These are phyloP conservation scores for Candolleomyces aberdarensis DNA, from an alignment of 768 basidiomycete genomes.

Conservation along the genomic window DNA sequence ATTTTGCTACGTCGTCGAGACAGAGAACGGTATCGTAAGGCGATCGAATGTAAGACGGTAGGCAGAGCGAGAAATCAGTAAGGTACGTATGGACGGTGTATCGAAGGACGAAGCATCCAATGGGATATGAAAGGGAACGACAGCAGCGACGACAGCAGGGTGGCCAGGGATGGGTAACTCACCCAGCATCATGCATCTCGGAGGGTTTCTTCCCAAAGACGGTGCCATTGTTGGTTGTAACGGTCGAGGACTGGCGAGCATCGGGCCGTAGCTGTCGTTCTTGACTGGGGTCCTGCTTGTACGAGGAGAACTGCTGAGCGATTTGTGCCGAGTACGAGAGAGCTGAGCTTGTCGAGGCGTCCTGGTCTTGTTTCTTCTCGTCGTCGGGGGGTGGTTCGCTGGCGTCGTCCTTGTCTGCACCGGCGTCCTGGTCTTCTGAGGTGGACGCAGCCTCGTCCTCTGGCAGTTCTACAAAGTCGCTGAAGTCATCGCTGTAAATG, in stretches of 20 bases:
- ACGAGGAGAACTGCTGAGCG: slow-evolving; percentile 61
- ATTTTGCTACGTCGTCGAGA: slow-evolving; percentile 60
- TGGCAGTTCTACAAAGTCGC: slow-evolving; percentile 30
- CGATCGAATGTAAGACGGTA: neutral
- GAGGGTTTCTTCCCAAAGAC: slow-evolving; percentile 60
- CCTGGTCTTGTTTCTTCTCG: neutral
- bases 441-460: slow-evolving; percentile 27
- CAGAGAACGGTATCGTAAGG: neutral
- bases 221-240: slow-evolving; percentile 25
- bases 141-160: too few species aligned
- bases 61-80: neutral
- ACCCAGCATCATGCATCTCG: slow-evolving; percentile 84
- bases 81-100: neutral
- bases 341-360: neutral
- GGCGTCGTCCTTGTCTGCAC: neutral
- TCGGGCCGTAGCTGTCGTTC: slow-evolving; percentile 43
- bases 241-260: slow-evolving; percentile 14
- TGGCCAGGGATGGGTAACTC: slow-evolving; percentile 34
- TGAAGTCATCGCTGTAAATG: slow-evolving; percentile 53
- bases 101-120: neutral
- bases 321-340: slow-evolving; percentile 63
- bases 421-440: slow-evolving; percentile 15
- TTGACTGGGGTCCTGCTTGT: slow-evolving; percentile 64
- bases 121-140: neutral
- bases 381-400: slow-evolving; percentile 17